phyloP scores from a whole-genome alignment of 257 asterid genomes.

The Fraxinus cuspidata region DNA sequence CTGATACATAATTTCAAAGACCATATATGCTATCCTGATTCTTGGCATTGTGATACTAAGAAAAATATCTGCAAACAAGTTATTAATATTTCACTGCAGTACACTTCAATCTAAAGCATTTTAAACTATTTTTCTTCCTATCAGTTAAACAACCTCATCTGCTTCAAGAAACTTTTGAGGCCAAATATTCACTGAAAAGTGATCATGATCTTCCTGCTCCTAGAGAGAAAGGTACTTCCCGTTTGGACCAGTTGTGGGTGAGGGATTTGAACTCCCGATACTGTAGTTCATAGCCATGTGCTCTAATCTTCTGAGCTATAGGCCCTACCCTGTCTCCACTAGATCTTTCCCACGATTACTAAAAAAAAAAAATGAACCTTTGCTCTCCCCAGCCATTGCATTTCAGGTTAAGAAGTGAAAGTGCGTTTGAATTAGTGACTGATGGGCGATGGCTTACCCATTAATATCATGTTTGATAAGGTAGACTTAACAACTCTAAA shows the following conservation, averaged over 20 bases:
- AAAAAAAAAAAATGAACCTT: too few species aligned
- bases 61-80: not conserved
- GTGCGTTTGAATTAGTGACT: not conserved
- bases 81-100: not conserved
- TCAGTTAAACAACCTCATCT: not conserved
- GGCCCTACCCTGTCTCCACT: too few species aligned
- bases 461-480: not conserved
- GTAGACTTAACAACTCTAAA: not conserved
- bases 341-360: too few species aligned
- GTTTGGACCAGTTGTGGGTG: too few species aligned
- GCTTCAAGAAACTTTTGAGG: not conserved
- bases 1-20: constrained; percentile 1
- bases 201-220: too few species aligned
- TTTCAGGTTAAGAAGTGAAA: not conserved
- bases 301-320: too few species aligned
- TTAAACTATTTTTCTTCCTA: not conserved
- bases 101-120: not conserved
- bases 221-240: too few species aligned
- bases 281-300: too few species aligned
- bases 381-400: not conserved
- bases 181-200: too few species aligned
- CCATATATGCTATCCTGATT: constrained; percentile 17
- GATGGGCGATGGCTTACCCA: not conserved
- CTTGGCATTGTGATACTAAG: not conserved
- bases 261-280: too few species aligned